Percentiles rank a stretch among this genome's conserved stretches.
phyloP scores from a whole-genome alignment of 257 asterid species.

The Eucommia ulmoides region DNA sequence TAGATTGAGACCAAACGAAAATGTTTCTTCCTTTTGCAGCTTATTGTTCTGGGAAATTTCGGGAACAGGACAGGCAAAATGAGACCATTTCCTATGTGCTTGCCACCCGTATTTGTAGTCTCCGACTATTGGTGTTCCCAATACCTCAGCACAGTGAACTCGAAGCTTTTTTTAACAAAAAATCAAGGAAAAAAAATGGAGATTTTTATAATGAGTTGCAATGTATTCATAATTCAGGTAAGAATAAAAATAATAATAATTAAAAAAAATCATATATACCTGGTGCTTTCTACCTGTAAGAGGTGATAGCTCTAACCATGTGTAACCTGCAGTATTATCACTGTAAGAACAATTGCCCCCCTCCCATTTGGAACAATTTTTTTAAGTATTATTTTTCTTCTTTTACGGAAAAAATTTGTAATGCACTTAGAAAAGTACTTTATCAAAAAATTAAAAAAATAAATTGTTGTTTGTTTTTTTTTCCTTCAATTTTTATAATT shows the following conservation, averaged over 20 bases:
- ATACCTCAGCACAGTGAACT: constrained; percentile 87
- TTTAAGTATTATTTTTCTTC: no score
- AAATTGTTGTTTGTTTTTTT: no score
- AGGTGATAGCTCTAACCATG: constrained; percentile 83
- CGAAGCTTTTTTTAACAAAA: constrained; percentile 87
- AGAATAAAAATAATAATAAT: no score
- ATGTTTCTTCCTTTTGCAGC: constrained; percentile 12
- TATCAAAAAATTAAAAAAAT: no score
- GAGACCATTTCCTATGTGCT: constrained; percentile 61
- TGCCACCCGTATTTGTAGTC: constrained; percentile 94
- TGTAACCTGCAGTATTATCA: constrained; percentile 46
- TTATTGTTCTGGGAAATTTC: constrained; percentile 8
- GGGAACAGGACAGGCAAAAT: constrained; percentile 14
- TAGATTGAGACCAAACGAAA: constrained; percentile 28
- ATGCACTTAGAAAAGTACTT: no score
- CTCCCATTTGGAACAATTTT: no score
- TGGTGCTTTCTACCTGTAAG: constrained; percentile 96
- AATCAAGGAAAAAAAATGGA: no score
- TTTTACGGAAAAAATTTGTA: no score
- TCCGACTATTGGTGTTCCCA: constrained; percentile 98
- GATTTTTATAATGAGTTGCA: no score
- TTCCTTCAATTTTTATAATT: no score
- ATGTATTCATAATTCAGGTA: no score
- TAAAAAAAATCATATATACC: constrained; percentile 44
- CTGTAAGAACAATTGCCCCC: no score